A percentile compares a stretch with the other conserved stretches of the same genome.
Evolutionary conservation across 2,329 filamentous ascomycete species (phyloP).

Genomic region (Aspergillus sergii): DNA sequence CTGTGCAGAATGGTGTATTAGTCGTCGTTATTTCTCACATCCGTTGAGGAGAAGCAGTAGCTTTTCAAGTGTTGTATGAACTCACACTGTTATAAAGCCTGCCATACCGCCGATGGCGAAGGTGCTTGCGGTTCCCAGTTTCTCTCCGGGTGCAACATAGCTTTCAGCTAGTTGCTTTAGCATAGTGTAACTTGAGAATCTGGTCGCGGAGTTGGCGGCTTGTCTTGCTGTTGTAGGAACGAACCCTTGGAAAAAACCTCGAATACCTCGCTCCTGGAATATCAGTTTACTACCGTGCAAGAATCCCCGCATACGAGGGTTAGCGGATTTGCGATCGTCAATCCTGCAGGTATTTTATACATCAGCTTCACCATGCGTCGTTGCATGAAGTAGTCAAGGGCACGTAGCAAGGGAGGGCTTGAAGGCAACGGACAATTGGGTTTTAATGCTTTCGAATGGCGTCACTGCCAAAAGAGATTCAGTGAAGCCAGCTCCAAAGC

Average conservation of each 20-base stretch:
- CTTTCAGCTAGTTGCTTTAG: conserved; percentile 88
- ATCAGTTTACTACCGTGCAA: conserved; percentile 88
- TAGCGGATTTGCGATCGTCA: conserved; percentile 85
- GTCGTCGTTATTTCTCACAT: neutral
- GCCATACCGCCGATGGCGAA: conserved; percentile 90
- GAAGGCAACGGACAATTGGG: conserved; percentile 67
- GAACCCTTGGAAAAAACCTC: conserved; percentile 96
- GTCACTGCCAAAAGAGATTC: conserved; percentile 93
- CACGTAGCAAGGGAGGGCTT: neutral
- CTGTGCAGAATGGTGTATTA: conserved; percentile 29
- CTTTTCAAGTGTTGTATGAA: neutral
- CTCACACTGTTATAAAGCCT: conserved; percentile 82
- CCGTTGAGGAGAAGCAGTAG: neutral
- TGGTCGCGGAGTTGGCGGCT: conserved; percentile 88
- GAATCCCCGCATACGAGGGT: conserved; percentile 88
- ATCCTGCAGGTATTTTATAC: conserved; percentile 60
- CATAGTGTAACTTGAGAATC: conserved; percentile 88
- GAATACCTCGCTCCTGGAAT: conserved; percentile 79
- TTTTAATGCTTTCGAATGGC: conserved; percentile 98
- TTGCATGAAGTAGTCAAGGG: neutral
- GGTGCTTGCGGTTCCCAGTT: conserved; percentile 82
- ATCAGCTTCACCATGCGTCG: neutral
- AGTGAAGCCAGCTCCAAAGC: conserved; percentile 91
- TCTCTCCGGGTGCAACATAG: conserved; percentile 92
- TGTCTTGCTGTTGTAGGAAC: conserved; percentile 92